Percentiles rank a stretch among this genome's conserved stretches.
These are phyloP conservation scores for Kwoniella heveanensis DNA, from an alignment of 768 basidiomycete genomes.

Conservation along the genomic window DNA sequence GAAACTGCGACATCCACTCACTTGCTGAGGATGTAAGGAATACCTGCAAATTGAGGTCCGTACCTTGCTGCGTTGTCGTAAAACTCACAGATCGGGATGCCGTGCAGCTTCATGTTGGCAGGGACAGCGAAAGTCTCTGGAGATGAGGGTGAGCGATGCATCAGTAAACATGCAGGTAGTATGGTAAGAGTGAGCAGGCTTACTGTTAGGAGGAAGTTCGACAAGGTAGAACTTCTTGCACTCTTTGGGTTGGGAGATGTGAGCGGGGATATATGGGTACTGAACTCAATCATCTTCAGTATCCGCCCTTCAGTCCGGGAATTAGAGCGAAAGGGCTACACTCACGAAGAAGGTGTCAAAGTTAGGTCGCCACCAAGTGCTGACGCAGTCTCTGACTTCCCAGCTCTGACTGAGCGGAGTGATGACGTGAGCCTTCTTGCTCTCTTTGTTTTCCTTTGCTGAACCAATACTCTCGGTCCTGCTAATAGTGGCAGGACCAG, in stretches of 20 bases:
- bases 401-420: conserved; percentile 70
- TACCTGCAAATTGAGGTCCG: conserved; percentile 89
- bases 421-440: background rate
- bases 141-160: background rate
- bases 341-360: conserved; percentile 98
- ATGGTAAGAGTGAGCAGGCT: conserved; percentile 45
- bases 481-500: background rate
- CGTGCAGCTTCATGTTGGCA: conserved; percentile 97
- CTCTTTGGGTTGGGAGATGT: conserved; percentile 97
- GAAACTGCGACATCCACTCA: conserved; percentile 52
- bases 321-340: conserved; percentile 30
- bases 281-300: conserved; percentile 52
- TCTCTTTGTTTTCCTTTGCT: conserved; percentile 57
- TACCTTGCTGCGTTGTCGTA: conserved; percentile 95
- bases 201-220: conserved; percentile 91
- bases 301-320: background rate
- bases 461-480: conserved; percentile 38
- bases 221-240: conserved; percentile 95
- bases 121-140: conserved; percentile 94
- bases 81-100: conserved; percentile 92
- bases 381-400: conserved; percentile 95
- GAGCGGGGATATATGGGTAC: conserved; percentile 93
- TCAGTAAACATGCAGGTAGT: background rate
- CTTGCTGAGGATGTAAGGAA: conserved; percentile 88
- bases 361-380: conserved; percentile 97